Evolutionary conservation across 139 green algal genomes (phyloP).

Genomic region (Tetradesmus lagerheimii): DNA sequence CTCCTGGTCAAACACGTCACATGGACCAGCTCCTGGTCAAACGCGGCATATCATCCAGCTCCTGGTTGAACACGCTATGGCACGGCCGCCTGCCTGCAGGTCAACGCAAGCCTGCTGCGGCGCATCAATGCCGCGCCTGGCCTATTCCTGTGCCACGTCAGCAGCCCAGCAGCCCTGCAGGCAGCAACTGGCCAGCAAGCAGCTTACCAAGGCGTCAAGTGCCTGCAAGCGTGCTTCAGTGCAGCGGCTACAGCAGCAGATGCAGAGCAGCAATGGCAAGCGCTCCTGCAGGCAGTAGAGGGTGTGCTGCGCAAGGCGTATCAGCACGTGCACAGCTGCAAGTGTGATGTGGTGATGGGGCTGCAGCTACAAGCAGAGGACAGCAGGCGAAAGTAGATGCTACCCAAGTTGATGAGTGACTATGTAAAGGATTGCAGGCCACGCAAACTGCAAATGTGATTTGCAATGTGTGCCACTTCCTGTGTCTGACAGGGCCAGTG

Average conservation of each 20-base stretch:
- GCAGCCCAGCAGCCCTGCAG: neutral
- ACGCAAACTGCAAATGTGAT: too few relatives aligned
- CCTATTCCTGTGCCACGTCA: slow-evolving; percentile 24
- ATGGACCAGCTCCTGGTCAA: too few relatives aligned
- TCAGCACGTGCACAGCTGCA: slow-evolving; percentile 57
- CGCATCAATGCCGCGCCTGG: slow-evolving; percentile 3
- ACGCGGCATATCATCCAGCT: too few relatives aligned
- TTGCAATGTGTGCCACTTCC: too few relatives aligned
- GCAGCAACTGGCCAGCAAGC: neutral
- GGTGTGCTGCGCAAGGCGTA: slow-evolving; percentile 44
- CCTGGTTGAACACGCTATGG: too few relatives aligned
- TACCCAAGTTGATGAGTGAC: too few relatives aligned
- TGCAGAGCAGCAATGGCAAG: neutral
- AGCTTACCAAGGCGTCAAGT: neutral
- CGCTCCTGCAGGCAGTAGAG: neutral
- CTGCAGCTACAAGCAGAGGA: slow-evolving; percentile 15
- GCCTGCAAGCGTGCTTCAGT: slow-evolving; percentile 1
- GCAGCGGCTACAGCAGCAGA: slow-evolving; percentile 5
- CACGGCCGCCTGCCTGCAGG: slow-evolving; percentile 2
- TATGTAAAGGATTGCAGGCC: too few relatives aligned
- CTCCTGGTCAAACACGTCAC: too few relatives aligned
- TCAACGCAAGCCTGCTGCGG: slow-evolving; percentile 46
- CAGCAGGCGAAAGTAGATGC: too few relatives aligned
- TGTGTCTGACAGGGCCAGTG: too few relatives aligned
- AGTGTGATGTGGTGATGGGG: slow-evolving; percentile 48